Evolutionary conservation across 352 stramenopile genomes (phyloP).

Genomic region (Globisporangium cystogenes): DNA sequence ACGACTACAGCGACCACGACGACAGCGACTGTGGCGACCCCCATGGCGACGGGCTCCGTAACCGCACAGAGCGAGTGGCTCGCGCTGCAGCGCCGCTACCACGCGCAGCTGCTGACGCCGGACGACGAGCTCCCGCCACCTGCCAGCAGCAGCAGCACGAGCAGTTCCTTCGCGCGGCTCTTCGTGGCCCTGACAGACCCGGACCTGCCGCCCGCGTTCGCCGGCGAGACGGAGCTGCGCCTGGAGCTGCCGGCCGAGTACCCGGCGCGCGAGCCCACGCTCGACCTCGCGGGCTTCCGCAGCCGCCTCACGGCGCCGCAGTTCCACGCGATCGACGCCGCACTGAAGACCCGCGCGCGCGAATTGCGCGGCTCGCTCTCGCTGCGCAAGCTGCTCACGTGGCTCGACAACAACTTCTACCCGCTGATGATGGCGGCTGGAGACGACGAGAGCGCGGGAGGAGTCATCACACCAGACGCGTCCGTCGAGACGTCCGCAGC

Average conservation of each 20-base stretch:
- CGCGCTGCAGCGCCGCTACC: constrained; percentile 59
- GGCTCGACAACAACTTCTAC: constrained; percentile 81
- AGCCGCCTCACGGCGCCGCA: constrained; percentile 33
- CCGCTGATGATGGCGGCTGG: constrained; percentile 12
- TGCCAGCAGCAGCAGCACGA: background rate
- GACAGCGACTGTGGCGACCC: background rate
- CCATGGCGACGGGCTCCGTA: background rate
- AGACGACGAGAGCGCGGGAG: background rate
- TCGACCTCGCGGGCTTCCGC: constrained; percentile 54
- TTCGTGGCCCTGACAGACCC: constrained; percentile 64
- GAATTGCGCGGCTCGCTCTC: constrained; percentile 41
- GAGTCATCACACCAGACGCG: background rate
- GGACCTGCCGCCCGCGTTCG: constrained; percentile 44
- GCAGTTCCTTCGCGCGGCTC: constrained; percentile 19
- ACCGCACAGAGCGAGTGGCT: constrained; percentile 46
- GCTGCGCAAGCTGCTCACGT: constrained; percentile 72
- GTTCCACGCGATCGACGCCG: constrained; percentile 26
- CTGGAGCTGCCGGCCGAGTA: constrained; percentile 52
- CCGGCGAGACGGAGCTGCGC: constrained; percentile 48
- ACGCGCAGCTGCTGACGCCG: constrained; percentile 24
- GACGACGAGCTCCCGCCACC: constrained; percentile 11
- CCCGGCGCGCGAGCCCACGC: constrained; percentile 27
- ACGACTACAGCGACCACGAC: too few relatives aligned
- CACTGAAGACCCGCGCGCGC: constrained; percentile 27
- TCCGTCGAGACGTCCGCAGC: background rate